phyloP scores from a whole-genome alignment of 2,329 filamentous ascomycete species.

The Colletotrichum spaethianum region DNA sequence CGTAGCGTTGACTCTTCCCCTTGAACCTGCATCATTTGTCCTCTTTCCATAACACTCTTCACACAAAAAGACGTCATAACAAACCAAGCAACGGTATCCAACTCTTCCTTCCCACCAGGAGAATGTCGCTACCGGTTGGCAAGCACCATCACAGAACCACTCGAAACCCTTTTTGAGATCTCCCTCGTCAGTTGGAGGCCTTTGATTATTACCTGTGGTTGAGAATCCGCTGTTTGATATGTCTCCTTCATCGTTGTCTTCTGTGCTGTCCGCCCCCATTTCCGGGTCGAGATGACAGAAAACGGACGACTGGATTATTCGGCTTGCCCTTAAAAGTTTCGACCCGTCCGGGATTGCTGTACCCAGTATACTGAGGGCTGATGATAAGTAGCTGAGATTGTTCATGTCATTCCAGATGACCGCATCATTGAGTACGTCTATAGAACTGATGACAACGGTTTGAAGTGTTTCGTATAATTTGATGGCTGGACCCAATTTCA shows the following conservation, averaged over 20 bases:
- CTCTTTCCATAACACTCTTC: conserved; percentile 42
- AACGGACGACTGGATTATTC: conserved; percentile 45
- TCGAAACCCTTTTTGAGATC: conserved; percentile 25
- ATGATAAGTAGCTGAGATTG: conserved; percentile 41
- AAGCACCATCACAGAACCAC: conserved; percentile 40
- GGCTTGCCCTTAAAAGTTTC: conserved; percentile 40
- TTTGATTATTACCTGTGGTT: conserved; percentile 8
- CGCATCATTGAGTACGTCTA: conserved; percentile 43
- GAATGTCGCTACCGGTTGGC: conserved; percentile 31
- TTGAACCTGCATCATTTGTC: conserved; percentile 23
- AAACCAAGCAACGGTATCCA: conserved; percentile 44
- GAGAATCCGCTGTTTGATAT: background rate
- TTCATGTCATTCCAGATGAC: conserved; percentile 46
- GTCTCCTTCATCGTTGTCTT: conserved; percentile 9
- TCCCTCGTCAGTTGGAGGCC: conserved; percentile 28
- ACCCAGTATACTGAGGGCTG: conserved; percentile 42
- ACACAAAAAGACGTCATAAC: conserved; percentile 44
- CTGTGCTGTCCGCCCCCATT: background rate
- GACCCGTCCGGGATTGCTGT: conserved; percentile 31
- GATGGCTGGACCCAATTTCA: conserved; percentile 44
- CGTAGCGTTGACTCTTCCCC: conserved; percentile 1
- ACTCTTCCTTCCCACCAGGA: conserved; percentile 41
- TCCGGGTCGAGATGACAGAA: conserved; percentile 44
- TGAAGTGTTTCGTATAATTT: conserved; percentile 45
- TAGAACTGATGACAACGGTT: conserved; percentile 41